These are phyloP conservation scores for Vanrija sp. DNA, from an alignment of 1,284 basidiomycete species.

Conservation along the genomic window DNA sequence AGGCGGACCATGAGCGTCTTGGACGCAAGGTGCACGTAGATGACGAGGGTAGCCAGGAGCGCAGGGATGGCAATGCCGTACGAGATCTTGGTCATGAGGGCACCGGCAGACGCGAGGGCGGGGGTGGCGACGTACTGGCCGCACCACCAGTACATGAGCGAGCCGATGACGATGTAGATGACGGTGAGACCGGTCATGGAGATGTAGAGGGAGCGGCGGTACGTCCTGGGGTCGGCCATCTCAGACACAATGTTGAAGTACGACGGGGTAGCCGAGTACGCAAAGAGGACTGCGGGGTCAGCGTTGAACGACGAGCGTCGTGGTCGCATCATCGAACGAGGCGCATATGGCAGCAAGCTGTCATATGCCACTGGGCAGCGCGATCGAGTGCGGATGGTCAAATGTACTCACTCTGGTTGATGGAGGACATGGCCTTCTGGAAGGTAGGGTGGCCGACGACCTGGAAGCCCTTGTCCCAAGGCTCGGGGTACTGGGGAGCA, in stretches of 20 bases:
- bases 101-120: constrained; percentile 30
- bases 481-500: constrained; percentile 29
- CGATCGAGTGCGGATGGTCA: too few species aligned
- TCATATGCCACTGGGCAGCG: too few species aligned
- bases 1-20: constrained; percentile 62
- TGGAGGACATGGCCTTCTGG: constrained; percentile 22
- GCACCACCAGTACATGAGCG: constrained; percentile 34
- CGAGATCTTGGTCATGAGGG: constrained; percentile 30
- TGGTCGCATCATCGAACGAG: too few species aligned
- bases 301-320: too few species aligned
- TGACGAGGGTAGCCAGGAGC: constrained; percentile 18
- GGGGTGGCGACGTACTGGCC: constrained; percentile 29
- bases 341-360: too few species aligned
- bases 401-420: constrained; percentile 2
- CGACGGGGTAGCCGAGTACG: constrained; percentile 12
- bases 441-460: constrained; percentile 29
- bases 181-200: constrained; percentile 20
- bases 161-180: constrained; percentile 24
- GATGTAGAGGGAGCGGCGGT: constrained; percentile 16
- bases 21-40: constrained; percentile 45
- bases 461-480: constrained; percentile 33
- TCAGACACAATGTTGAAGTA: constrained; percentile 22
- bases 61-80: constrained; percentile 46
- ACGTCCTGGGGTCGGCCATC: constrained; percentile 27
- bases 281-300: constrained; percentile 9